Evolutionary conservation across 2,329 filamentous ascomycete genomes (phyloP), one percentile per base, ranked within the genome.

Genomic region (Penicillium glabrum): DNA sequence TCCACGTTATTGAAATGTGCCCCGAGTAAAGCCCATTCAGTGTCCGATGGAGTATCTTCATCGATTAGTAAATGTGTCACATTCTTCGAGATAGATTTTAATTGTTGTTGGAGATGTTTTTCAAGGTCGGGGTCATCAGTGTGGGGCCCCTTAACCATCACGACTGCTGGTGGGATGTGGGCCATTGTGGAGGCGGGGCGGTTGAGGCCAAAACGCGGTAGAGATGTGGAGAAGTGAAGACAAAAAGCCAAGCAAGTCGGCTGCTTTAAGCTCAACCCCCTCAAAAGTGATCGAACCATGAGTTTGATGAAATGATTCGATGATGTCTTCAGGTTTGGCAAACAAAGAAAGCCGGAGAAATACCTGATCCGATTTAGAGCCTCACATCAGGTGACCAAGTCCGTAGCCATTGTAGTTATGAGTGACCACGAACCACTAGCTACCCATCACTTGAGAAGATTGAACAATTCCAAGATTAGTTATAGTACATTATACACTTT

Each of bases 11-110:
- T 53, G 51, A 70, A 68, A 49, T 69, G 64, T 3, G 60, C 48
- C n/a, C 63, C 46, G 16, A 70, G 63, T 11, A 69, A 47, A 5
- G 37, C 55, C 66, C 67, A 69, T 51, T 69, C 69, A 1, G 37
- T 33, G 24, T 66, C 50, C 1, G 66, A 69, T 0, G 67, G 68
- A 1, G 64, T 61, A 29, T 65, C 56, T 10, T 64, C 53, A 8
- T 61, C 51, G 7, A 70, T 63, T 5, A 27, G 16, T 2, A 71
- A 61, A 9, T 41, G 29, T 4, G 47, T 37, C 4, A 47, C 52
- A 31, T 63, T 55, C 23, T 41, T 54, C 0, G 67, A 63, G 14
- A 68, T 64, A 0, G 35, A 39, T 24, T 60, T 39, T 9, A 69
- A 57, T 46, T 69, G 64, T 1, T 31, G 7, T 33, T 62, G 50